Evolutionary conservation across 2,329 filamentous ascomycete species (phyloP), one percentile per base, ranked within the genome.

Genomic region (Alternaria triticimaculans): DNA sequence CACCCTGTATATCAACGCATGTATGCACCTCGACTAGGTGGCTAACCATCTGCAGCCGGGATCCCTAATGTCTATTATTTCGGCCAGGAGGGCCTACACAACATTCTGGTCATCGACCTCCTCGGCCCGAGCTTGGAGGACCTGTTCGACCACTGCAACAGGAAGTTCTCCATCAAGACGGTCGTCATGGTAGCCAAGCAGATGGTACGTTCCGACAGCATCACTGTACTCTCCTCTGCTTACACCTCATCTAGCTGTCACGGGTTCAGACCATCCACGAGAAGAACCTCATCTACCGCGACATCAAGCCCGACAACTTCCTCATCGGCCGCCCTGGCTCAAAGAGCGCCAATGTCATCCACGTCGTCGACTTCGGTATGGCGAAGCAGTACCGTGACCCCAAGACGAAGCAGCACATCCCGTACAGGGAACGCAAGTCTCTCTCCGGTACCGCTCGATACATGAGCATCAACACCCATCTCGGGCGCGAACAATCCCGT

Each of bases 41-140:
- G 64, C 72, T 74, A 41, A 74, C 68, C 20, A 25, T 6, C 55
- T 46, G 26, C 80, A 98, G 95, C 95, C 76, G 96, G 96, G 76
- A 98, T 99, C 73, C 96, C 96, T 76, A 98, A 98, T 88, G 96
- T 99, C 77, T 98, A 98, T 85, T 99, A 98, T 84, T 99, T 98
- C 74, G 96, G 96, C 67, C 96, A 99, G 80, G 95, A 98, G 83
- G 96, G 95, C 74, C 90, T 98, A 28, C 96, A 99, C 86, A 98
- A 99, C 84, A 98, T 98, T 72, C 90, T 99, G 55, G 95, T 99
- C 73, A 98, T 98, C 76, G 95, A 99, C 83, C 87, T 99, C 45
- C 90, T 99, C 25, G 95, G 95, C 15, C 95, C 95, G 56, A 97
- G 94, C 68, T 87, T 99, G 64, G 95, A 99, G 80, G 95, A 99